Evolutionary conservation across 2,329 filamentous ascomycete genomes (phyloP), one percentile per base, ranked within the genome.

Genomic region (Paracamarosporium sp.): DNA sequence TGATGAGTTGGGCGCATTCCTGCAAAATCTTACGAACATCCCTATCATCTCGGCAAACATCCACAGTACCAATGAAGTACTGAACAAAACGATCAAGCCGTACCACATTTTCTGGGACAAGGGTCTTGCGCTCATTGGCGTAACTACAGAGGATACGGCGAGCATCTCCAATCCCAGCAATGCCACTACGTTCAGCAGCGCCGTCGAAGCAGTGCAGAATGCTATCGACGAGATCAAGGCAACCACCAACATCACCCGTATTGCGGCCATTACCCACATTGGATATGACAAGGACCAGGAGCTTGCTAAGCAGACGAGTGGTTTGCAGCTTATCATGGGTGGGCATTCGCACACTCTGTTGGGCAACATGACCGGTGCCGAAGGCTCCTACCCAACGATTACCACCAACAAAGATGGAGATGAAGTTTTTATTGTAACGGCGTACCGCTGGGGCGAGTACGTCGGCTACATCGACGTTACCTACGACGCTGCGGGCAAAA

Each of bases 401-500:
- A 81, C 82, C 51, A 75, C 83, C 27, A 88, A 90, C 70, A 73
- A 80, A 60, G 83, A 86, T 48, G 87, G 86, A 43, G 84, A 89
- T 31, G 88, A 90, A 65, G 87, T 90, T 48, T 90, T 89, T 68
- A 82, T 89, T 65, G 87, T 90, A 17, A 88, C 86, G 7, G 84
- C 87, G 2, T 90, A 87, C 69, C 83, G 86, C 60, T 90, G 88
- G 88, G 87, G 87, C 50, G 86, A 89, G 75, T 89, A 89, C 55
- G 74, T 90, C 2, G 88, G 87, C 56, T 87, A 87, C 71, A 90
- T 90, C 62, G 86, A 89, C 61, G 82, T 90, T 7, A 86, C 85
- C 1, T 90, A 88, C 66, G 86, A 88, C 64, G 62, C 78, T 4
- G 76, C 84, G 1, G 88, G 88, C 70, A 86, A 83, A 70, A 83